Conservation (phyloP, 257 asterid genomes). For the Capsicum pubescens region DNA sequence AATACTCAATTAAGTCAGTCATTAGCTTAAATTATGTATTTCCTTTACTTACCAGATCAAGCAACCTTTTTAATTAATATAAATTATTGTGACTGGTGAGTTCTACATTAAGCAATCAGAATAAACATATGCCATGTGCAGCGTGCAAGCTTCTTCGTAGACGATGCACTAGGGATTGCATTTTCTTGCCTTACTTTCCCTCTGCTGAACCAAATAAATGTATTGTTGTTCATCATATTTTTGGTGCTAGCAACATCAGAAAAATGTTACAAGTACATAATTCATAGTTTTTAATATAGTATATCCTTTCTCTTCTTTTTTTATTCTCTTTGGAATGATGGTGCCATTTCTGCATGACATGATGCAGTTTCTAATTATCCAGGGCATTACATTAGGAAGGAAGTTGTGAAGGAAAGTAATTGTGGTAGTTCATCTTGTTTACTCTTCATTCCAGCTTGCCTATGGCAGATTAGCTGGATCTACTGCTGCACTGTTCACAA, state of each 20-base stretch:
- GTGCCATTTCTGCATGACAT: too few relatives aligned
- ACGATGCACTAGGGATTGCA: constrained; percentile 49
- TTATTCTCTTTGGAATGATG: too few relatives aligned
- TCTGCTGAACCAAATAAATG: constrained; percentile 45
- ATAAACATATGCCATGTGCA: constrained; percentile 49
- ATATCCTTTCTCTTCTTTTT: too few relatives aligned
- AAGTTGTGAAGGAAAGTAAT: too few relatives aligned
- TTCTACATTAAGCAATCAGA: constrained; percentile 31
- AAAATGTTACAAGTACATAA: too few relatives aligned
- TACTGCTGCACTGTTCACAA: constrained; percentile 82
- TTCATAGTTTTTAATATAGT: not conserved
- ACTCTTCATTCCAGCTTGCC: constrained; percentile 58
- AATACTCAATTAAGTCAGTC: constrained; percentile 5
- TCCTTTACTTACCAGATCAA: not conserved
- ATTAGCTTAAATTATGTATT: not conserved
- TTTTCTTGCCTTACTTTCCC: constrained; percentile 52
- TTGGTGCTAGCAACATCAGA: constrained; percentile 59
- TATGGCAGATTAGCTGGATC: constrained; percentile 96
- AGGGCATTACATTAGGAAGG: too few relatives aligned
- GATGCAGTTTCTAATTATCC: too few relatives aligned
- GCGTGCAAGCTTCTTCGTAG: constrained; percentile 56
- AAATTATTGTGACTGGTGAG: constrained; percentile 32
- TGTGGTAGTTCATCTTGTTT: not conserved
- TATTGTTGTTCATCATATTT: constrained; percentile 49
- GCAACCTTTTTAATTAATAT: not conserved